Evolutionary conservation across 179 eudicot species (phyloP).

Genomic region (Pouteria campechiana): DNA sequence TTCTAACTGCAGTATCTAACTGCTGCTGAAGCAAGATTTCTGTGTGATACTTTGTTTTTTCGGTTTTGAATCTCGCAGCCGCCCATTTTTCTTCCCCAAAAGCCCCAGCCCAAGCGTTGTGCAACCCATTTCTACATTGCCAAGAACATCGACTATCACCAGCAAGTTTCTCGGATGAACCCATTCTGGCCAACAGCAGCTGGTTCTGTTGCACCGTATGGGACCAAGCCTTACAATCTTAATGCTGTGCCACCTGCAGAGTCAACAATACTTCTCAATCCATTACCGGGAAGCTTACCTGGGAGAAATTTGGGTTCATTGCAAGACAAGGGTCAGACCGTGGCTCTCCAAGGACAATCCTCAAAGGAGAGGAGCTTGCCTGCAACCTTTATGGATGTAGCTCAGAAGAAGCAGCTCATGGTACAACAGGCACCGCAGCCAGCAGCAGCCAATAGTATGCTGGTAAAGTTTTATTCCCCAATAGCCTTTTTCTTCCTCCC

Average conservation of each 20-base stretch:
- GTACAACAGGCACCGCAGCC: constrained; percentile 72
- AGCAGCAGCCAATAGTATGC: constrained; percentile 46
- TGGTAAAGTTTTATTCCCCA: constrained; percentile 34
- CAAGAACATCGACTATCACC: constrained; percentile 45
- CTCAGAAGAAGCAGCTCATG: constrained; percentile 61
- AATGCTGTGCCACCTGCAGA: constrained; percentile 61
- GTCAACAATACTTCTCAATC: too few species aligned
- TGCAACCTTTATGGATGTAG: constrained; percentile 37
- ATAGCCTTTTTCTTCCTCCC: not conserved
- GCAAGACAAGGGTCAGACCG: constrained; percentile 62
- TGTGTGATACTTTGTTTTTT: too few species aligned
- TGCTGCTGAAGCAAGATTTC: too few species aligned
- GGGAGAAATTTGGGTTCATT: constrained; percentile 27
- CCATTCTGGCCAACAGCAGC: constrained; percentile 74
- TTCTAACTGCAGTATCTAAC: too few species aligned
- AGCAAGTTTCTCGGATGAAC: constrained; percentile 68
- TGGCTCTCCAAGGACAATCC: constrained; percentile 39
- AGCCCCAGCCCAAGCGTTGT: constrained; percentile 76
- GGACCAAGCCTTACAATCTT: constrained; percentile 61
- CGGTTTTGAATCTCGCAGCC: constrained; percentile 22
- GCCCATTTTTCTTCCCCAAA: constrained; percentile 50
- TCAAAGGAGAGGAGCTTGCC: constrained; percentile 50
- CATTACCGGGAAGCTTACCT: constrained; percentile 34
- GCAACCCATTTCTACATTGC: constrained; percentile 87
- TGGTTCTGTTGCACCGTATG: constrained; percentile 49